Evolutionary conservation across 2,329 filamentous ascomycete species (phyloP).

Genomic region (Knufia fluminis): DNA sequence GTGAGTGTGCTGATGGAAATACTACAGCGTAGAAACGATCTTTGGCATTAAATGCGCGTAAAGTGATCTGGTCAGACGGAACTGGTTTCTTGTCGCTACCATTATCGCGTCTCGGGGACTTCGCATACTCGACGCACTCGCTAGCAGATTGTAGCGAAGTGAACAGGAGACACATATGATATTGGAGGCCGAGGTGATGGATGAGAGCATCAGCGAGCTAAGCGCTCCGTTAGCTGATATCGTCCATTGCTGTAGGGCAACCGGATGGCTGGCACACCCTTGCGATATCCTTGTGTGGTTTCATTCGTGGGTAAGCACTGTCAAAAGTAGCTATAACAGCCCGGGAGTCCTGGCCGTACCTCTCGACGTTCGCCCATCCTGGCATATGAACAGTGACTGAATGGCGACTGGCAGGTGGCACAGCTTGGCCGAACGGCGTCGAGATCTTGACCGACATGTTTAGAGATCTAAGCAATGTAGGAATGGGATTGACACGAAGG

Average conservation of each 20-base stretch:
- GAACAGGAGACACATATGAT: slow-evolving; percentile 3
- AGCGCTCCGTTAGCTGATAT: not conserved
- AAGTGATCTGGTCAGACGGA: not conserved
- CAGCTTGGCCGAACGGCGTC: slow-evolving; percentile 5
- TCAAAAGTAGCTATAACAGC: not conserved
- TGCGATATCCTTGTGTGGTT: slow-evolving; percentile 9
- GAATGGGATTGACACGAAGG: no score
- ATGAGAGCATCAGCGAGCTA: slow-evolving; percentile 5
- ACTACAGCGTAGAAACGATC: slow-evolving; percentile 12
- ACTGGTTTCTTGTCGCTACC: slow-evolving; percentile 3
- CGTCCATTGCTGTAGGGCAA: not conserved
- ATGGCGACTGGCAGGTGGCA: slow-evolving; percentile 7
- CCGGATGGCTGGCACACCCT: not conserved
- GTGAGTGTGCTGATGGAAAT: slow-evolving; percentile 7
- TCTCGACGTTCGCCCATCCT: not conserved
- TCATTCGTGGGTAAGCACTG: slow-evolving; percentile 7
- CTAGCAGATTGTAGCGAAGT: not conserved
- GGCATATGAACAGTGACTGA: slow-evolving; percentile 9
- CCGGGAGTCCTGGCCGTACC: not conserved
- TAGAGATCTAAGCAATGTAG: no score
- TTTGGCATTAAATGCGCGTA: not conserved
- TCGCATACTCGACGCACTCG: slow-evolving; percentile 4
- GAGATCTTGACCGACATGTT: slow-evolving; percentile 8
- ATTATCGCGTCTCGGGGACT: slow-evolving; percentile 2
- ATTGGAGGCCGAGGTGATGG: not conserved